Conservation (phyloP, 2,329 filamentous ascomycete species). For the Ophiocordyceps camponoti-floridani region DNA sequence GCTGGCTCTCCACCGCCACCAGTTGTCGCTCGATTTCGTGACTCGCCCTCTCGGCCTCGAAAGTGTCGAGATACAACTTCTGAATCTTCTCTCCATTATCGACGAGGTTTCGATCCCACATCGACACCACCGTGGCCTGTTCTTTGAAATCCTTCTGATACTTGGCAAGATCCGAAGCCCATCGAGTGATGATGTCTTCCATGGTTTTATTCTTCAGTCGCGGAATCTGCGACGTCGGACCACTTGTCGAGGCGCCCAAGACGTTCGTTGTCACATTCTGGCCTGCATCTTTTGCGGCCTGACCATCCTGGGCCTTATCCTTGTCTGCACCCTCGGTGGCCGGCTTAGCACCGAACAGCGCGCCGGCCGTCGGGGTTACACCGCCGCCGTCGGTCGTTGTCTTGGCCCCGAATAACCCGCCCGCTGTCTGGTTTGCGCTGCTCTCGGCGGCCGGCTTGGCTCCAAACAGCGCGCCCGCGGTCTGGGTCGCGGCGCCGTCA, state of each 20-base stretch:
- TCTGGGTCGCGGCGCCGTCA: conserved; percentile 2
- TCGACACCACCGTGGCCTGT: conserved; percentile 70
- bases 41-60: conserved; percentile 84
- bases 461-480: conserved; percentile 13
- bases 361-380: conserved; percentile 4
- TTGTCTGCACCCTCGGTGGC: conserved; percentile 10
- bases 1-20: conserved; percentile 74
- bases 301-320: conserved; percentile 9
- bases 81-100: conserved; percentile 92
- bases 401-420: conserved; percentile 11
- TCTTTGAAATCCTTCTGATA: conserved; percentile 95
- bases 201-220: conserved; percentile 96
- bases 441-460: conserved; percentile 15
- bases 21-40: conserved; percentile 89
- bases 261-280: conserved; percentile 15
- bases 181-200: conserved; percentile 95
- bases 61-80: conserved; percentile 78
- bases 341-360: conserved; percentile 17
- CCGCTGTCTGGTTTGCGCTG: conserved; percentile 3
- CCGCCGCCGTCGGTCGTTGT: conserved; percentile 8
- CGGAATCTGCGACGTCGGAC: conserved; percentile 69
- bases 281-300: conserved; percentile 9
- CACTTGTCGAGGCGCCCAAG: conserved; percentile 58
- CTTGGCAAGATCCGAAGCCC: conserved; percentile 87
- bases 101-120: conserved; percentile 83